phyloP scores from a whole-genome alignment of 176 grass and related monocot species.

The Phoenix roebelenii region DNA sequence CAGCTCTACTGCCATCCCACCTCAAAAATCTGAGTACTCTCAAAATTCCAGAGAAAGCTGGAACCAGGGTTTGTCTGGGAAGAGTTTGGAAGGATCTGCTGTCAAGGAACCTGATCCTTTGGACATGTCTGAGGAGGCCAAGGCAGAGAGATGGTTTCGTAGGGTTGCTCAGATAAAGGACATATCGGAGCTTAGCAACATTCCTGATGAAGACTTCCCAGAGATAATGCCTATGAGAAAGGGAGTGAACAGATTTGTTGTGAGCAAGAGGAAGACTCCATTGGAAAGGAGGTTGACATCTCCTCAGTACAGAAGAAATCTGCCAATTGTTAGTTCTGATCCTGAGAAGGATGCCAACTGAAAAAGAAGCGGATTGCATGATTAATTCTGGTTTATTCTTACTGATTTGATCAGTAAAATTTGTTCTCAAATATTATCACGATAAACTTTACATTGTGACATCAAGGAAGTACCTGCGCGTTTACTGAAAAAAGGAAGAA shows the following conservation, averaged over 20 bases:
- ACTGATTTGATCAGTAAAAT: too few species aligned
- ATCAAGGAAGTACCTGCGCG: too few species aligned
- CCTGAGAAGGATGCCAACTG: slow-evolving; percentile 42
- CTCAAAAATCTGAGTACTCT: slow-evolving; percentile 16
- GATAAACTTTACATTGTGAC: too few species aligned
- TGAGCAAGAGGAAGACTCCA: slow-evolving; percentile 94
- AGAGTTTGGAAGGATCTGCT: slow-evolving; percentile 78
- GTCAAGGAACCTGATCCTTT: slow-evolving; percentile 74
- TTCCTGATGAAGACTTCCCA: slow-evolving; percentile 86
- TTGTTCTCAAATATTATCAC: too few species aligned
- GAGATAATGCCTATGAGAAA: slow-evolving; percentile 99
- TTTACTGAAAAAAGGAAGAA: not conserved
- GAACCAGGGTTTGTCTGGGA: slow-evolving; percentile 33
- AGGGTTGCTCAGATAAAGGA: slow-evolving; percentile 90
- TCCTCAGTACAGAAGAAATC: slow-evolving; percentile 64
- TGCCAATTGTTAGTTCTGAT: slow-evolving; percentile 62
- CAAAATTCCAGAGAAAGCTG: slow-evolving; percentile 25
- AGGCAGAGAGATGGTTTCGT: slow-evolving; percentile 93
- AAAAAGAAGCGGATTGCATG: not conserved
- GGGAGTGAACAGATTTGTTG: slow-evolving; percentile 89
- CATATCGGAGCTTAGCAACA: slow-evolving; percentile 83
- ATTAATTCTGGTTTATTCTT: too few species aligned
- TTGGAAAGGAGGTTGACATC: slow-evolving; percentile 81
- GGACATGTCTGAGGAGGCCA: slow-evolving; percentile 98
- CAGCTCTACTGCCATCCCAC: slow-evolving; percentile 3